These are phyloP conservation scores for Pyrus hybrid DNA, from an alignment of 331 rosid genomes.

Conservation along the genomic window DNA sequence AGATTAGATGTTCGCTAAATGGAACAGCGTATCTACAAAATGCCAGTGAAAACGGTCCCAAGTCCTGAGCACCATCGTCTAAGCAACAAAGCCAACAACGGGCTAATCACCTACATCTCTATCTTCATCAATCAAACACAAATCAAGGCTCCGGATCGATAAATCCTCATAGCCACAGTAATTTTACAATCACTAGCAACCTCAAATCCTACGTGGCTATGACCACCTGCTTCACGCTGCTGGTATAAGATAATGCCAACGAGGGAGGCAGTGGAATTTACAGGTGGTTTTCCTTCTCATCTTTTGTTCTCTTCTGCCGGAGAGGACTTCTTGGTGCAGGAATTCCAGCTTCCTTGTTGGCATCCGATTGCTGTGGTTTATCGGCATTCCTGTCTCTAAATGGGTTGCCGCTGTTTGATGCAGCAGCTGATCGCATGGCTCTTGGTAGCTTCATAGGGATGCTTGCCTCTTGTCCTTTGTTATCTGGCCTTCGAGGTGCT, in stretches of 20 bases:
- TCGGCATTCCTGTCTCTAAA: slow-evolving; percentile 64
- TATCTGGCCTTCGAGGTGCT: slow-evolving; percentile 37
- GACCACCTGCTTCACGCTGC: neutral
- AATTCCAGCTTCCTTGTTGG: slow-evolving; percentile 33
- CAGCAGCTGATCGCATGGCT: slow-evolving; percentile 32
- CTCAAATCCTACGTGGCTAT: neutral
- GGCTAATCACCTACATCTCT: neutral
- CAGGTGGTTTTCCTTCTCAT: slow-evolving; percentile 80
- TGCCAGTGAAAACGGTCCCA: neutral
- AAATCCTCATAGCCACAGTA: neutral
- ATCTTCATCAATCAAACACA: neutral
- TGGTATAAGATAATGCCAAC: slow-evolving; percentile 4
- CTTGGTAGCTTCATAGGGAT: slow-evolving; percentile 50
- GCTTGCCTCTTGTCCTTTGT: slow-evolving; percentile 6
- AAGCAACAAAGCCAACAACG: neutral
- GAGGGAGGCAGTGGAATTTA: slow-evolving; percentile 15
- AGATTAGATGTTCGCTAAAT: neutral
- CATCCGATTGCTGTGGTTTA: slow-evolving; percentile 34
- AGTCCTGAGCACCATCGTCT: neutral
- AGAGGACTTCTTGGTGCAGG: slow-evolving; percentile 36
- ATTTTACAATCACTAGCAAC: neutral
- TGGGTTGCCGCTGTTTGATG: slow-evolving; percentile 34
- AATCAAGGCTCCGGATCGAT: neutral
- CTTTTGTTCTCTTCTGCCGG: slow-evolving; percentile 32
- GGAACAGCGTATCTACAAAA: neutral